Evolutionary conservation across 2,329 filamentous ascomycete genomes (phyloP).

Genomic region (Cytospora paraplurivora): DNA sequence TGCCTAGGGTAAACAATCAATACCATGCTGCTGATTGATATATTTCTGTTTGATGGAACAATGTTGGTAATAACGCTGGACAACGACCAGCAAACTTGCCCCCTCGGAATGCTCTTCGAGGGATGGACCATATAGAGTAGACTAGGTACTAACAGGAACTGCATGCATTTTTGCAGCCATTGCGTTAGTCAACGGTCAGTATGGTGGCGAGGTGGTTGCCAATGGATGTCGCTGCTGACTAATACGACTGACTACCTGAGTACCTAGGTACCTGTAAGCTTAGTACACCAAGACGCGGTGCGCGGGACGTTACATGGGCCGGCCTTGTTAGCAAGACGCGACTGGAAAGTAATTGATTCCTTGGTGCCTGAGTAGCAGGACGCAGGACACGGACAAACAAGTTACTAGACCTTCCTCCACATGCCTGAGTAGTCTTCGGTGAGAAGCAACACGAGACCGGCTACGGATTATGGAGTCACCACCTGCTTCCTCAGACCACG

Average conservation of each 20-base stretch:
- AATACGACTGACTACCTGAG: background rate
- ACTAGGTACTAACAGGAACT: background rate
- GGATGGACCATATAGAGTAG: background rate
- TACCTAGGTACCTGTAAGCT: background rate
- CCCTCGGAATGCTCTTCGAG: background rate
- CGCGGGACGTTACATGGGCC: background rate
- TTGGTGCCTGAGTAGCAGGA: background rate
- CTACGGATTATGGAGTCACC: conserved; percentile 33
- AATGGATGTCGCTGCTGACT: background rate
- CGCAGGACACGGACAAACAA: background rate
- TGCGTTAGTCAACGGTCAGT: background rate
- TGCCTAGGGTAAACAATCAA: background rate
- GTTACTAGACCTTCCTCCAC: conserved; percentile 5
- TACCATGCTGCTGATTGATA: background rate
- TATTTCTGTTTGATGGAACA: background rate
- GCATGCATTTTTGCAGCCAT: background rate
- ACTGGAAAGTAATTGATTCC: conserved; percentile 8
- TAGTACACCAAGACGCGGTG: conserved; percentile 14
- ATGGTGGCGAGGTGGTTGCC: background rate
- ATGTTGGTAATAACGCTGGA: background rate
- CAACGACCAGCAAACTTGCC: background rate
- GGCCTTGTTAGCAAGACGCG: conserved; percentile 16
- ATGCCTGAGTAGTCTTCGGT: conserved; percentile 4
- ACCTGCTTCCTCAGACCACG: conserved; percentile 31
- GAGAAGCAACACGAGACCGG: conserved; percentile 8